Conservation (phyloP, 108 stramenopile species). For the Pseudonitzschia pungens region DNA sequence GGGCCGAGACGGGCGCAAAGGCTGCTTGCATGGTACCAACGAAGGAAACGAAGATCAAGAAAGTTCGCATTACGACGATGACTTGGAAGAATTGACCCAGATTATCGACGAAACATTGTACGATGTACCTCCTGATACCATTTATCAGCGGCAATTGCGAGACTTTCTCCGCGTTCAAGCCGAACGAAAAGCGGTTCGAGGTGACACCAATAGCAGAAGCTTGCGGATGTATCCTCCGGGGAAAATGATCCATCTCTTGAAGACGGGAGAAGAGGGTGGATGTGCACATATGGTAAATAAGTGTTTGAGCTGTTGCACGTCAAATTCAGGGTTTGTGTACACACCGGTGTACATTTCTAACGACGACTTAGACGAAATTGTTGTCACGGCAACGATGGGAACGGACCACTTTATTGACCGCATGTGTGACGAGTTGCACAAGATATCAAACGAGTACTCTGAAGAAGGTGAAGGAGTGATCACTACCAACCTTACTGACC, state of each 20-base stretch:
- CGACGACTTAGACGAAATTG: conserved; percentile 87
- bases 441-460: conserved; percentile 31
- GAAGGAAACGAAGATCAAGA: conserved; percentile 24
- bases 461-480: neutral
- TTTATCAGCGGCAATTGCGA: conserved; percentile 68
- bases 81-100: conserved; percentile 47
- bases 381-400: conserved; percentile 83
- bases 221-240: conserved; percentile 80
- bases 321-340: conserved; percentile 74
- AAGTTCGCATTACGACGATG: conserved; percentile 22
- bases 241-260: conserved; percentile 78
- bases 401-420: conserved; percentile 90
- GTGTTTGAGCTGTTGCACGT: conserved; percentile 70
- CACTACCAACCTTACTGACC: neutral
- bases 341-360: conserved; percentile 78
- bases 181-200: conserved; percentile 62
- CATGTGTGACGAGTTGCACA: conserved; percentile 61
- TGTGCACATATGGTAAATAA: conserved; percentile 47
- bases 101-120: conserved; percentile 41
- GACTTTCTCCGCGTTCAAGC: conserved; percentile 64
- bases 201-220: conserved; percentile 32
- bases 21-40: neutral
- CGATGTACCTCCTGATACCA: conserved; percentile 31
- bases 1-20: conserved; percentile 3
- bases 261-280: conserved; percentile 68